Evolutionary conservation across 169 alveolate species (phyloP), one percentile per base, ranked within the genome.

Genomic region (Cryptosporidium meleagridis): DNA sequence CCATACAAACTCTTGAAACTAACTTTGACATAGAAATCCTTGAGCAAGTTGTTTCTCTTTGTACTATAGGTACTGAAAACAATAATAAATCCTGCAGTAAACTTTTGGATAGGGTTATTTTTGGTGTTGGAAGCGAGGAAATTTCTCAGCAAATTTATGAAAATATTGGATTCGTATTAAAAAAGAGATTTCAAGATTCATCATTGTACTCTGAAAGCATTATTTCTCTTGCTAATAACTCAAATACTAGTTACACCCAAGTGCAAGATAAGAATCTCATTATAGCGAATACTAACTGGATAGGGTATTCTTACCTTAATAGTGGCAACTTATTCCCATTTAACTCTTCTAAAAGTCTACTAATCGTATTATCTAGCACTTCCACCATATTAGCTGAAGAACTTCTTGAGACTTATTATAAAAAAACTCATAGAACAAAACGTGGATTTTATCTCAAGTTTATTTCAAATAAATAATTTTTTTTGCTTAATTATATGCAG

Each of bases 371-470:
- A 16, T 52, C 59, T 33, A 29, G 23, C 39, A 5, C 48, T 3
- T 59, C 69, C 6, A 37, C 48, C 23, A 2, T 41, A 21, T 23
- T 62, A 14, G 44, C 80, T 14, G 69, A 80, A 29, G 80, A 80
- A 12, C 70, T 80, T 59, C 70, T 80, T 41, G 51, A 45, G 14
- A 62, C 12, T 4, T 80, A 80, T 59, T 80, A 80, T 35, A 67
- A 44, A 31, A 48, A 23, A 2, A 8, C 89, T 9, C 44, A 75
- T 26, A 29, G n/a, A 39, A 7, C 31, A 3, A 80, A 23, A 23
- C 89, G 89, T 62, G 89, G 89, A 6, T 62, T 26, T 62, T 80
- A 45, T 29, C 35, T 80, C n/a, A 80, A 31, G n/a, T 21, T 71
- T n/a, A 29, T 52, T 29, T 29, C 12, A 8, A n/a, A 6, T 26